Percentiles rank a stretch among this genome's conserved stretches.
These are phyloP conservation scores for Durusdinium trenchii DNA, from an alignment of 73 alveolate genomes.

Conservation along the genomic window DNA sequence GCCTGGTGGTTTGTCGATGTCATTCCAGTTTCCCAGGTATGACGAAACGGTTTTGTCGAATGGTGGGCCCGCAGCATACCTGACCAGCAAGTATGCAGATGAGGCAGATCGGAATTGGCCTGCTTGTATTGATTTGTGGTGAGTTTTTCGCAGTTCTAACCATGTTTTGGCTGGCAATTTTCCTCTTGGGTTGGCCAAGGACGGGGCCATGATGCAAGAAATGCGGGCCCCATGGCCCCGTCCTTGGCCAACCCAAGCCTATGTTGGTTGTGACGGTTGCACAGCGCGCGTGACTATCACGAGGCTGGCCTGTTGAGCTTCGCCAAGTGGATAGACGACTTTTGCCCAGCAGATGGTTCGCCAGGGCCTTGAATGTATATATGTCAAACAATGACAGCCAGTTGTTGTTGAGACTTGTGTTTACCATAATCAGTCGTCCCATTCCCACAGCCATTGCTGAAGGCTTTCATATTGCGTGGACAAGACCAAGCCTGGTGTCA, in stretches of 20 bases:
- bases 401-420: background rate
- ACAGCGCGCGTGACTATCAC: no score
- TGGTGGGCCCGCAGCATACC: background rate
- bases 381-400: background rate
- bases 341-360: slow-evolving; percentile 25
- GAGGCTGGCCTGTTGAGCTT: background rate
- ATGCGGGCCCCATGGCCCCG: no score
- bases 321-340: background rate
- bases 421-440: no score
- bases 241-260: no score
- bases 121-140: background rate
- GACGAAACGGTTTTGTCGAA: no score
- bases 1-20: background rate
- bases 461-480: background rate
- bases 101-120: background rate
- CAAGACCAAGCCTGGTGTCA: background rate
- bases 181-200: no score
- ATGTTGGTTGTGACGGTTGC: no score
- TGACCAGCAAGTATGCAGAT: background rate
- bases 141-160: background rate
- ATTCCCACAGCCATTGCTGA: background rate
- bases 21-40: background rate
- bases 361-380: background rate
- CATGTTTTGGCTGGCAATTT: no score
- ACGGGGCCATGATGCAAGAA: no score